These are phyloP conservation scores for Suhomyces yuchorum DNA, from an alignment of 1,139 yeast genomes.

Conservation along the genomic window DNA sequence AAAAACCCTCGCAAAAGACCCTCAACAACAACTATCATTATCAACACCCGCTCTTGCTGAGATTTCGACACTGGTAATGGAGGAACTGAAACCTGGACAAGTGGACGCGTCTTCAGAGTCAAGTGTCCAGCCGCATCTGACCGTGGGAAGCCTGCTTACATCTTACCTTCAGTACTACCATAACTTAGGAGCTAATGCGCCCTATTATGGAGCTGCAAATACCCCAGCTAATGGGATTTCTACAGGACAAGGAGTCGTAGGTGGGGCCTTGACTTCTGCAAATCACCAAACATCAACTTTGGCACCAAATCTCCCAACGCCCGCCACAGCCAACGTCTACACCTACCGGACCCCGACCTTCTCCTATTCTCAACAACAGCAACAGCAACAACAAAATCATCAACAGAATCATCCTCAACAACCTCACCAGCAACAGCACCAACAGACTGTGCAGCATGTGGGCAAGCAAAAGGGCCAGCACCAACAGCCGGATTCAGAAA, in stretches of 20 bases:
- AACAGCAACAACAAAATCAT: not conserved
- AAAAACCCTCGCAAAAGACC: not conserved
- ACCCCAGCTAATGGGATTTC: not conserved
- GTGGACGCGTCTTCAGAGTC: not conserved
- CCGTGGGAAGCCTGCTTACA: conserved; percentile 13
- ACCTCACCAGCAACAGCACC: not conserved
- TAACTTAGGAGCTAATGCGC: conserved; percentile 8
- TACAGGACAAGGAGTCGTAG: not conserved
- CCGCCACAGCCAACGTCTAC: conserved; percentile 1
- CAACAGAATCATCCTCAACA: not conserved
- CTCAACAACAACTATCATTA: not conserved
- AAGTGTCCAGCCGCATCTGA: conserved; percentile 6
- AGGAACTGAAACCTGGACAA: conserved; percentile 3
- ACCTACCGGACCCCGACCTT: conserved; percentile 6
- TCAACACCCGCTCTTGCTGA: not conserved
- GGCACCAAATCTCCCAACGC: not conserved
- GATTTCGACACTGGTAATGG: not conserved
- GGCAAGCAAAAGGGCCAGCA: not conserved
- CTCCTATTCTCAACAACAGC: conserved; percentile 2
- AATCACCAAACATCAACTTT: not conserved
- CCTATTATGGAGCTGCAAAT: conserved; percentile 1
- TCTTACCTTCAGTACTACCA: conserved; percentile 14
- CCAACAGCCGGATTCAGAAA: not conserved
- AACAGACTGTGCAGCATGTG: not conserved
- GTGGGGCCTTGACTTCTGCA: not conserved